A percentile compares a stretch with the other conserved stretches of the same genome.
Conservation (phyloP, 768 basidiomycete species). For the Sarcomyxa edulis region DNA sequence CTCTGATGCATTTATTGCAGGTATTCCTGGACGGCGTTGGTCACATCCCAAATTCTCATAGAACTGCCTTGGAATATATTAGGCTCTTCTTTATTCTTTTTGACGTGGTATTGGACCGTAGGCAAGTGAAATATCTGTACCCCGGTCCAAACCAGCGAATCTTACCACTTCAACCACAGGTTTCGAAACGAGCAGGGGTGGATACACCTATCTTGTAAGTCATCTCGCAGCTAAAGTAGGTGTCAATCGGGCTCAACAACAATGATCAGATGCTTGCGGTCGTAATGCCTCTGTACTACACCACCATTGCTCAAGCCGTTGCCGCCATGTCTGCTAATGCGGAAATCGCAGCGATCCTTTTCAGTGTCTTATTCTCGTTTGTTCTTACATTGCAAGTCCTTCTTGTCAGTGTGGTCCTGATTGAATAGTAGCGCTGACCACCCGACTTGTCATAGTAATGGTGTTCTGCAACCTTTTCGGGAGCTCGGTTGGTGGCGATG, state of each 20-base stretch:
- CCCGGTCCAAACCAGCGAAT: too few relatives aligned
- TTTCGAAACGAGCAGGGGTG: slow-evolving; percentile 46
- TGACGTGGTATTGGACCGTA: slow-evolving; percentile 74
- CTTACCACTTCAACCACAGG: too few relatives aligned
- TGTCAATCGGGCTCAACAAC: too few relatives aligned
- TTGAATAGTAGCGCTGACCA: too few relatives aligned
- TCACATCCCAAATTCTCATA: slow-evolving; percentile 48
- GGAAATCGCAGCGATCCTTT: slow-evolving; percentile 55
- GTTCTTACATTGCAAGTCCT: slow-evolving; percentile 54
- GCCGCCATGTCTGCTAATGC: slow-evolving; percentile 58
- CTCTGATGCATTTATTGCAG: too few relatives aligned
- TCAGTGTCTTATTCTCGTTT: slow-evolving; percentile 56
- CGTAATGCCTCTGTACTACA: slow-evolving; percentile 60
- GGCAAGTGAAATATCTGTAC: too few relatives aligned
- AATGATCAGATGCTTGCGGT: slow-evolving; percentile 47
- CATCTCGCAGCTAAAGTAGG: too few relatives aligned
- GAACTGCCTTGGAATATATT: slow-evolving; percentile 66
- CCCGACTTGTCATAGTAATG: slow-evolving; percentile 49
- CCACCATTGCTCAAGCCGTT: slow-evolving; percentile 54
- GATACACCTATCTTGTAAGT: slow-evolving; percentile 50
- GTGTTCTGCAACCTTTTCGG: slow-evolving; percentile 60
- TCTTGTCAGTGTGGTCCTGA: slow-evolving; percentile 6
- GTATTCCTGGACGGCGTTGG: slow-evolving; percentile 59
- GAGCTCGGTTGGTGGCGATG: slow-evolving; percentile 67
- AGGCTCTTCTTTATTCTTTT: slow-evolving; percentile 55